These are phyloP conservation scores for Microcos paniculata DNA, from an alignment of 345 rosid species.

Conservation along the genomic window DNA sequence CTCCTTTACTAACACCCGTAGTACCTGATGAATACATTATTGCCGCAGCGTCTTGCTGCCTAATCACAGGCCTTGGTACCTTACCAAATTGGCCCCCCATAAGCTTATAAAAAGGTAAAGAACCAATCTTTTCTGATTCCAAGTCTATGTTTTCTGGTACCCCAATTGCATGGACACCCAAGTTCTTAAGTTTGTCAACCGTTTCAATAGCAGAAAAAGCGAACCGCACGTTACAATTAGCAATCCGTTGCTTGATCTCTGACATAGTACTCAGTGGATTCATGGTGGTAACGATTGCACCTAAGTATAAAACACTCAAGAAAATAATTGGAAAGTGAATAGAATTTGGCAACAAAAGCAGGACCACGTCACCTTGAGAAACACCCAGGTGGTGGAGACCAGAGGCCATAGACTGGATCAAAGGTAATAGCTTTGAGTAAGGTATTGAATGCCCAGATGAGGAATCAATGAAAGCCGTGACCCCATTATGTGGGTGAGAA, in stretches of 20 bases:
- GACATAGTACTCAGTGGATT: slow-evolving; percentile 50
- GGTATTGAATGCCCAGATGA: slow-evolving; percentile 61
- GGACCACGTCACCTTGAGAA: slow-evolving; percentile 62
- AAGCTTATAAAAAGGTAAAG: slow-evolving; percentile 39
- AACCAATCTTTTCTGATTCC: slow-evolving; percentile 20
- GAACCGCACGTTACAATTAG: slow-evolving; percentile 41
- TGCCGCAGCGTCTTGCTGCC: slow-evolving; percentile 76
- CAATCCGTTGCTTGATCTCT: slow-evolving; percentile 49
- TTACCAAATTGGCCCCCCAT: slow-evolving; percentile 25
- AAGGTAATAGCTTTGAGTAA: slow-evolving; percentile 41
- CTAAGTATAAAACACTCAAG: slow-evolving; percentile 55
- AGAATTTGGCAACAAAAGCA: slow-evolving; percentile 70
- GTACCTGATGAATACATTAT: slow-evolving; percentile 87
- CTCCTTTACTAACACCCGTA: slow-evolving; percentile 82
- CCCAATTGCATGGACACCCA: slow-evolving; percentile 35
- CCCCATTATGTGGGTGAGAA: slow-evolving; percentile 46
- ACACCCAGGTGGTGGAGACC: slow-evolving; percentile 54
- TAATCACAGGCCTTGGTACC: slow-evolving; percentile 38
- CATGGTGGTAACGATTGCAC: slow-evolving; percentile 67
- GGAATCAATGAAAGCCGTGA: slow-evolving; percentile 56
- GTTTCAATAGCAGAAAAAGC: slow-evolving; percentile 49
- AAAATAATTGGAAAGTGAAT: slow-evolving; percentile 59
- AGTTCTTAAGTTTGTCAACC: slow-evolving; percentile 27
- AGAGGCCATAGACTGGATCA: slow-evolving; percentile 55
- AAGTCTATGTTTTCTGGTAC: slow-evolving; percentile 50